Evolutionary conservation across 192 early-diverging fungal species (phyloP).

Genomic region (Geranomyces variabilis): DNA sequence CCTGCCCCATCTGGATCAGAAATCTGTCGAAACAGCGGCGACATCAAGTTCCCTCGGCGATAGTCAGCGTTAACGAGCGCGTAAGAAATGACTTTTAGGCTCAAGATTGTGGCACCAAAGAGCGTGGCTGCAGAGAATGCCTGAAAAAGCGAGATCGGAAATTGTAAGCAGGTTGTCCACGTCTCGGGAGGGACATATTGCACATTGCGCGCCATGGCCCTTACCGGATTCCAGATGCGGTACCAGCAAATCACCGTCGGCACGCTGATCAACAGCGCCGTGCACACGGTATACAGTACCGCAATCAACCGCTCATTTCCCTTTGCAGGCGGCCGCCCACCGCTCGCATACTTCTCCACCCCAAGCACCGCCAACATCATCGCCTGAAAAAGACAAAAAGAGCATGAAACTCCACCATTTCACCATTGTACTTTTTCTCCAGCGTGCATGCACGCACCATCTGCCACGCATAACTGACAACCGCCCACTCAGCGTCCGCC

Average conservation of each 20-base stretch:
- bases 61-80: constrained; percentile 78
- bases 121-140: constrained; percentile 21
- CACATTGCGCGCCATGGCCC: too few relatives aligned
- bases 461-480: constrained; percentile 18
- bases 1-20: constrained; percentile 6
- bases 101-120: constrained; percentile 64
- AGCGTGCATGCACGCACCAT: constrained; percentile 10
- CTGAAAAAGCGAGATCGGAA: neutral
- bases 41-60: constrained; percentile 41
- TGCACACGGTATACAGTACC: constrained; percentile 15
- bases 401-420: too few relatives aligned
- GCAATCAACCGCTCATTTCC: neutral
- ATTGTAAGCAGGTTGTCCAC: neutral
- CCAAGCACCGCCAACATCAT: too few relatives aligned
- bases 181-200: too few relatives aligned
- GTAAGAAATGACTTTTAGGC: constrained; percentile 82
- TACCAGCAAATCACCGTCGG: constrained; percentile 36
- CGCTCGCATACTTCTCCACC: too few relatives aligned
- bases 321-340: too few relatives aligned
- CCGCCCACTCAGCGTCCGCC: constrained; percentile 20
- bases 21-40: neutral
- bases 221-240: constrained; percentile 36
- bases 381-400: too few relatives aligned
- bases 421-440: neutral
- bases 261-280: constrained; percentile 11